Conservation (phyloP, 2,329 filamentous ascomycete species). For the Aspergillus arachidicola region DNA sequence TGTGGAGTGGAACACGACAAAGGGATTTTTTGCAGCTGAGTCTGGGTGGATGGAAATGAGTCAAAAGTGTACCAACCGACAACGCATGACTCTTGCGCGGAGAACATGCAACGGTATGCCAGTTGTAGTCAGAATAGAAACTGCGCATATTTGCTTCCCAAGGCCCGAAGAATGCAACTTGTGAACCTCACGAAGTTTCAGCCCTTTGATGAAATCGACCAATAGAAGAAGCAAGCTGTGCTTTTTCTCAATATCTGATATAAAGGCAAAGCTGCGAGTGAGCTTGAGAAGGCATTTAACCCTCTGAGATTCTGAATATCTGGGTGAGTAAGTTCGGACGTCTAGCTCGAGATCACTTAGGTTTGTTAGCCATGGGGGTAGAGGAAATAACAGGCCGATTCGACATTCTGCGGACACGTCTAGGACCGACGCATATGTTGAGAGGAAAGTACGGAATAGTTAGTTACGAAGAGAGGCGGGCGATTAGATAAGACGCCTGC, state of each 20-base stretch:
- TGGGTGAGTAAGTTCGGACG: not conserved
- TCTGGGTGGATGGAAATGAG: not conserved
- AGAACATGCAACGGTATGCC: not conserved
- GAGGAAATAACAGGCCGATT: not conserved
- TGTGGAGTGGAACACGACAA: not conserved
- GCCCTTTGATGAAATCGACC: not conserved
- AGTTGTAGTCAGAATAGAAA: not conserved
- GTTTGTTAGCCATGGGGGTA: not conserved
- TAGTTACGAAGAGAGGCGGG: not conserved
- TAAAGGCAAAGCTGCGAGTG: not conserved
- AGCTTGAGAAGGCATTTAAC: not conserved
- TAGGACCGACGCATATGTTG: not conserved
- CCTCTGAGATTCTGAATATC: not conserved
- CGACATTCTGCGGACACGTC: not conserved
- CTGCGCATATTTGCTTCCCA: not conserved
- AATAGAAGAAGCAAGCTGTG: not conserved
- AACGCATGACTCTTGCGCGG: not conserved
- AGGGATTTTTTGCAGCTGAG: constrained; percentile 1
- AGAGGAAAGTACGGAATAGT: not conserved
- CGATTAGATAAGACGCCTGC: constrained; percentile 38
- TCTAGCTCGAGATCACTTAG: not conserved
- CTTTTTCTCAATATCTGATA: not conserved
- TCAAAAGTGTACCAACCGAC: not conserved
- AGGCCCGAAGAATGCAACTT: not conserved
- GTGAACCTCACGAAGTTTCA: not conserved